These are phyloP conservation scores for Dactylellina leptospora DNA, from an alignment of 2,329 filamentous ascomycete species.

Conservation along the genomic window DNA sequence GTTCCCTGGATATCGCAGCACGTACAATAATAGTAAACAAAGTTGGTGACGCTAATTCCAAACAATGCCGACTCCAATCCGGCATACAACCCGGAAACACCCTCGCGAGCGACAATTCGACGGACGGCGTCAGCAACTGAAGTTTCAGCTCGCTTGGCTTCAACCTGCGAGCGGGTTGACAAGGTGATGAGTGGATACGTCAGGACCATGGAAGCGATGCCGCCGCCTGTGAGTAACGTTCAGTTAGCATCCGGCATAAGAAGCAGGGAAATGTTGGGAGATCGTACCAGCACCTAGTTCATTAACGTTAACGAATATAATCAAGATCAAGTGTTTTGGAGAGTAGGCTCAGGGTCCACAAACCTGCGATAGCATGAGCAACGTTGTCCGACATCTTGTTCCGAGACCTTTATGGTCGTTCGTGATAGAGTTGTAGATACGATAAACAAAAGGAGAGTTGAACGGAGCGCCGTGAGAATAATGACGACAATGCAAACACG, in stretches of 20 bases:
- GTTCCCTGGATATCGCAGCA: not conserved
- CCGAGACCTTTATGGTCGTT: not conserved
- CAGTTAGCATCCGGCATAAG: not conserved
- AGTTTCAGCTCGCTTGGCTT: conserved; percentile 89
- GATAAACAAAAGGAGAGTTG: conserved; percentile 23
- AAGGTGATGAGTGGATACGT: conserved; percentile 98
- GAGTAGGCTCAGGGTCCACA: not conserved
- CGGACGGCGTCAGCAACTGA: conserved; percentile 83
- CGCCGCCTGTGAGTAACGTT: conserved; percentile 75
- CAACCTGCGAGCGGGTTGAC: conserved; percentile 95
- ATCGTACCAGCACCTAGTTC: conserved; percentile 43
- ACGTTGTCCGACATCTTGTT: conserved; percentile 75
- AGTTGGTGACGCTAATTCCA: conserved; percentile 98
- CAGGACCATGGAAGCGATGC: conserved; percentile 92
- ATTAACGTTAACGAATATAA: conserved; percentile 9
- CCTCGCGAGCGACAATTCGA: conserved; percentile 90
- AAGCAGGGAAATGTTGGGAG: conserved; percentile 1
- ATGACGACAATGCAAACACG: not conserved
- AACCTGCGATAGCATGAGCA: conserved; percentile 87
- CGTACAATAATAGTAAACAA: conserved; percentile 97
- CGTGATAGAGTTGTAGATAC: not conserved
- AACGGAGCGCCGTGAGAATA: not conserved
- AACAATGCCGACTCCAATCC: conserved; percentile 94
- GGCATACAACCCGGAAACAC: conserved; percentile 85
- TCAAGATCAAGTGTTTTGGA: not conserved